Conservation (phyloP, 371 early-diverging fungal genomes). For the Conidiobolus incongruus region DNA sequence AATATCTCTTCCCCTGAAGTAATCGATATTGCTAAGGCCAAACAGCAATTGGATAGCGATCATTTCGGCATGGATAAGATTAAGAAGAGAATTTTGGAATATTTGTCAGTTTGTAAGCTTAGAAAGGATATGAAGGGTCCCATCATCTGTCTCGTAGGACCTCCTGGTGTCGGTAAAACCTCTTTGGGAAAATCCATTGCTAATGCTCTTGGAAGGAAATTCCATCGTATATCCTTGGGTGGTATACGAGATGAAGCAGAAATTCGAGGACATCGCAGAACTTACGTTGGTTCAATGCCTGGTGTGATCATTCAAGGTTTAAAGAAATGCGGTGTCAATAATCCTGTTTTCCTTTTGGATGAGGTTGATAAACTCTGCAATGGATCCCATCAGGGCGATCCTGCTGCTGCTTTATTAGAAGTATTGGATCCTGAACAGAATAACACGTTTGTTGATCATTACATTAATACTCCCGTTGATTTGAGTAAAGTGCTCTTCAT, state of each 20-base stretch:
- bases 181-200: slow-evolving; percentile 61
- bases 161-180: slow-evolving; percentile 57
- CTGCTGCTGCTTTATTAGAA: slow-evolving; percentile 65
- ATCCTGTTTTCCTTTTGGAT: slow-evolving; percentile 61
- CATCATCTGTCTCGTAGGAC: slow-evolving; percentile 66
- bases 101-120: slow-evolving; percentile 55
- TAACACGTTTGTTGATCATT: slow-evolving; percentile 56
- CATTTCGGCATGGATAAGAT: slow-evolving; percentile 69
- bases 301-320: slow-evolving; percentile 66
- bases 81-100: slow-evolving; percentile 62
- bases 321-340: slow-evolving; percentile 40
- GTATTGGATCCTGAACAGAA: slow-evolving; percentile 82
- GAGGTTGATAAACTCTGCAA: slow-evolving; percentile 67
- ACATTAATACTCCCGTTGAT: slow-evolving; percentile 61
- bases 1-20: slow-evolving; percentile 23
- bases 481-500: slow-evolving; percentile 67
- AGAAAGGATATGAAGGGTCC: slow-evolving; percentile 57
- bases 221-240: slow-evolving; percentile 63
- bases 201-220: slow-evolving; percentile 50
- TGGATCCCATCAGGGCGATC: slow-evolving; percentile 46
- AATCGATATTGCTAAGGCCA: slow-evolving; percentile 38
- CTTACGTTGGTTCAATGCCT: slow-evolving; percentile 76
- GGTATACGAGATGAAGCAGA: slow-evolving; percentile 79
- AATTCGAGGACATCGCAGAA: slow-evolving; percentile 73
- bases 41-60: slow-evolving; percentile 44